Base-by-base conservation (phyloP, 2,329 filamentous ascomycete genomes). In the Fusarium papillatum region DNA sequence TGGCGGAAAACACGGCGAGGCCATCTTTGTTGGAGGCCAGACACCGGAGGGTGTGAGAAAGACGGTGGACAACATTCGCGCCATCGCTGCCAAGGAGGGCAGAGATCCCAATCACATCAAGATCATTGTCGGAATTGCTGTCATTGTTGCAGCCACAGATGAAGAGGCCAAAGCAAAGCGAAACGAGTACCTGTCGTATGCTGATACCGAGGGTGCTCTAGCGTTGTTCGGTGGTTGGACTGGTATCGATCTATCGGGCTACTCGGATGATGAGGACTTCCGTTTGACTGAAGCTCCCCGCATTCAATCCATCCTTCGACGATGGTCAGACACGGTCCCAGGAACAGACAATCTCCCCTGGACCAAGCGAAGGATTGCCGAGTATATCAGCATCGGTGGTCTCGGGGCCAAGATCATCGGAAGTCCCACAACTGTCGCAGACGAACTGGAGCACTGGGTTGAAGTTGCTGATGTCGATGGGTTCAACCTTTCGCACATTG, bases 281-380 rank as follows among this genome's bases (percentile, higher is more conserved):
- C 57, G 34, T 3, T 7, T 60, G 2, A 60, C 57, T 5, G 57
- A 60, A 7, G 34, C 57, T 19, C 57, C 57, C 4, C 34, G 57
- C 5, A 41, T 60, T 7, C 57, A 3, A 4, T 60, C 57, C 14
- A 60, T 60, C 24, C 34, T 60, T 2, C 36, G 57, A 1, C n/a
- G 57, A 26, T 60, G 57, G 57, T 60, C 57, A 0, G 31, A 38
- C 3, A 60, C 57, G 14, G 57, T 60, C 17, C 87, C 9, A 82
- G 77, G 74, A 3, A 70, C 72, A n/a, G 72, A 77, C 3, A 72
- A 74, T 29, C 46, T 74, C 0, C 88, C 86, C 0, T 92, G 89
- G 87, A 91, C 90, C 79, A 91, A 92, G 78, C 82, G 81, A 1
- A 86, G 89, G 69, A 89, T 89, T 1, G 88, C 90, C 46, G 88